Conservation (phyloP, 225 moss, liverwort and hornwort species). For the Polytrichum formosum region DNA sequence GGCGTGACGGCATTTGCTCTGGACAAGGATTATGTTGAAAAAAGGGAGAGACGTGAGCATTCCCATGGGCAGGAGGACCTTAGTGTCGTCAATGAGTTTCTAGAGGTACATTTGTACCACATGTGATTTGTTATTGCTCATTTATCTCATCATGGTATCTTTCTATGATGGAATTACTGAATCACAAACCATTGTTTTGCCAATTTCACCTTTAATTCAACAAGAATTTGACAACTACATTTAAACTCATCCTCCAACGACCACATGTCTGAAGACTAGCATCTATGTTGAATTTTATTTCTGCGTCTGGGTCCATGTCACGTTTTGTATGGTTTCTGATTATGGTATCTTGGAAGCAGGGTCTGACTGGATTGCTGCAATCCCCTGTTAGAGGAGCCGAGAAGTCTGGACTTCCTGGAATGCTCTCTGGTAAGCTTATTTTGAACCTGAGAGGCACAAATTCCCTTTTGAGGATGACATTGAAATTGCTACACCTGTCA, state of each 20-base stretch:
- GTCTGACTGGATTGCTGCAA: conserved; percentile 90
- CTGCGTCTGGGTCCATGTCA: too few species aligned
- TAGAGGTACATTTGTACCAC: conserved; percentile 50
- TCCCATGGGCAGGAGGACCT: conserved; percentile 76
- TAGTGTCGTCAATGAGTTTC: conserved; percentile 93
- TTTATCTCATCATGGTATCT: too few species aligned
- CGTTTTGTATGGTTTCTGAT: conserved; percentile 1
- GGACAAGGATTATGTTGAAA: conserved; percentile 78
- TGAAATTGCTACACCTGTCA: neutral
- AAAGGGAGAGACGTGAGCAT: conserved; percentile 71
- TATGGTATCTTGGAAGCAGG: conserved; percentile 39
- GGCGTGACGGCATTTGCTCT: conserved; percentile 88
- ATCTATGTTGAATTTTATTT: too few species aligned
- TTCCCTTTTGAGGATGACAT: neutral
- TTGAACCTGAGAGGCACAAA: neutral
- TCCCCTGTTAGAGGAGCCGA: conserved; percentile 96
- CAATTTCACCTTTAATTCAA: neutral
- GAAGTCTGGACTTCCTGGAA: conserved; percentile 93
- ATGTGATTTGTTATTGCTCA: too few species aligned
- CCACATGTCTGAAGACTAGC: too few species aligned
- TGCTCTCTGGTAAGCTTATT: conserved; percentile 66
- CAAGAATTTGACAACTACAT: too few species aligned
- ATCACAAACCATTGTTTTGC: neutral
- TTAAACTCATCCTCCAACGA: too few species aligned
- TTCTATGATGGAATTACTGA: too few species aligned